Evolutionary conservation across 805 yeast genomes (phyloP), one percentile per base, ranked within the genome.

Genomic region (Barnettozyma californica): DNA sequence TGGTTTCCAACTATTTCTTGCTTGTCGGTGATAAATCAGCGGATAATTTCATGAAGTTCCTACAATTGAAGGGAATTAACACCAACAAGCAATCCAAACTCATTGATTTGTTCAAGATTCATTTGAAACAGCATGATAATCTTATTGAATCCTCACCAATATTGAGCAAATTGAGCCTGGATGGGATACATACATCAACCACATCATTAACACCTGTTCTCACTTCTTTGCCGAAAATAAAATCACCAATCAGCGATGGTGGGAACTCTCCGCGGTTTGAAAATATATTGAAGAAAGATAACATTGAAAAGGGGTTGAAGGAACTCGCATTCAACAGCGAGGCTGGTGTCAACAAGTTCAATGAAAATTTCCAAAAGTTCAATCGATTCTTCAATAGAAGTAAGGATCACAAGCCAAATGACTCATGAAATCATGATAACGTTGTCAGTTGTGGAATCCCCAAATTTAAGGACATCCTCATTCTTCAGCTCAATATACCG

Each of bases 21-120:
- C 68, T 85, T 13, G 73, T 88, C 45, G 83, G 83, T 8, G 96
- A 88, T 65, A 73, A 73, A 42, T 78, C 81, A 23, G 66, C 77
- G 26, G 63, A 65, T 10, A 88, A 88, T 60, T 87, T 87, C 61
- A 64, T 67, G 50, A 87, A 85, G 59, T 67, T 88, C 2, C 67
- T 88, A 46, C 76, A 72, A 20, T 69, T 87, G 50, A 87, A 87
- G 62, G 84, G 85, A 8, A 68, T 82, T 2, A 58, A 59, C 23
- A 45, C 50, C 33, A 49, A 37, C 19, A 52, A 60, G 46, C 60
- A 56, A 29, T 46, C 52, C 1, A 61, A 57, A 44, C 53, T 57
- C 31, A 38, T 54, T 26, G 65, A 61, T 13, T 42, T 58, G 14
- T 61, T 60, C 50, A 58, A 55, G 42, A 55, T 62, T 9, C 64